Evolutionary conservation across 2,329 filamentous ascomycete species (phyloP).

Genomic region (Fusarium begoniae): DNA sequence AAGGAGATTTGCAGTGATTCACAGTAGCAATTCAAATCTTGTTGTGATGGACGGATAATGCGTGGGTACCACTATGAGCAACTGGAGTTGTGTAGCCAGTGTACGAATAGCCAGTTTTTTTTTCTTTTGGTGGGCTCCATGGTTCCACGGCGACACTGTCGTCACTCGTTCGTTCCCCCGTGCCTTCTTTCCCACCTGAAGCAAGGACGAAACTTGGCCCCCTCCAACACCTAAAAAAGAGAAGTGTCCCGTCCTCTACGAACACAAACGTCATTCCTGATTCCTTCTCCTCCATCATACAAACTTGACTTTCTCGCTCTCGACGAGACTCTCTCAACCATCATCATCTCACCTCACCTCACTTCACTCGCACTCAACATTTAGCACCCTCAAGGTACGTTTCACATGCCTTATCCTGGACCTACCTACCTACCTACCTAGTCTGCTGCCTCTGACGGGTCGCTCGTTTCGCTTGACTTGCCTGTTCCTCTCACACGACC

Average conservation of each 20-base stretch:
- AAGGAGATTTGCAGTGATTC: constrained; percentile 1
- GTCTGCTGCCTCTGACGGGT: constrained; percentile 20
- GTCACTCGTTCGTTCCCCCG: constrained; percentile 20
- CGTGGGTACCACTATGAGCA: background rate
- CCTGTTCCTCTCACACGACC: constrained; percentile 39
- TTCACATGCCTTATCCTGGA: constrained; percentile 21
- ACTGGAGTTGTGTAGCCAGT: background rate
- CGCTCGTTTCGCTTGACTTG: constrained; percentile 39
- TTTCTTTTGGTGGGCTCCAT: constrained; percentile 3
- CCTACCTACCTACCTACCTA: background rate
- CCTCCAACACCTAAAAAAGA: constrained; percentile 26
- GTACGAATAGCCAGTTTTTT: background rate
- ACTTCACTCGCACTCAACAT: background rate
- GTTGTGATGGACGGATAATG: background rate
- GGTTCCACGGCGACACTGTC: constrained; percentile 27
- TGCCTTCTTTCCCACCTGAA: constrained; percentile 9
- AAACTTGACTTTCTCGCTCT: background rate
- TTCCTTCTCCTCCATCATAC: constrained; percentile 15
- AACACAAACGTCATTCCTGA: constrained; percentile 35
- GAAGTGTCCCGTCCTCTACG: constrained; percentile 15
- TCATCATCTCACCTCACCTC: background rate
- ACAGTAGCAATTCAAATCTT: background rate
- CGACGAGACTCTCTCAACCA: background rate
- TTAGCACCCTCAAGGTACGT: constrained; percentile 31
- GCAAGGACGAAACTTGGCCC: constrained; percentile 28